phyloP scores from a whole-genome alignment of 176 grass and related monocot species.

The Miscanthus lutarioriparius region DNA sequence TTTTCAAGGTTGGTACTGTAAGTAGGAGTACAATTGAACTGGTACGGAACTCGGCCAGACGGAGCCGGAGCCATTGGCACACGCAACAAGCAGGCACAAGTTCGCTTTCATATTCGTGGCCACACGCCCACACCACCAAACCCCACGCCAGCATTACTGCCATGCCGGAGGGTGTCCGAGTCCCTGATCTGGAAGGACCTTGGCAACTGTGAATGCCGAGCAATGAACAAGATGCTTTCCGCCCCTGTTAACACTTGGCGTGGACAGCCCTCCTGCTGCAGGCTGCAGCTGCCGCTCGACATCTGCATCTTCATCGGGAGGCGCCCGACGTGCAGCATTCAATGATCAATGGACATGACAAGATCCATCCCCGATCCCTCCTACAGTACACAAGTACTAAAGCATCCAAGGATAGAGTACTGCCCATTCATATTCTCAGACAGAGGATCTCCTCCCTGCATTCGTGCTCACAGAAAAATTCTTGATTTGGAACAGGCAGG shows the following conservation, averaged over 20 bases:
- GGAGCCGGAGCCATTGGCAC: too few relatives aligned
- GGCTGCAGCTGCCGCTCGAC: neutral
- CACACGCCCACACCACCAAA: too few relatives aligned
- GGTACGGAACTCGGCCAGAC: too few relatives aligned
- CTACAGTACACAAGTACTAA: neutral
- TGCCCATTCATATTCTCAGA: neutral
- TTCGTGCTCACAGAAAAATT: neutral
- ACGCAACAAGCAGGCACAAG: too few relatives aligned
- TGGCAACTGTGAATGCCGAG: neutral
- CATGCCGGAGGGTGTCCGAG: too few relatives aligned
- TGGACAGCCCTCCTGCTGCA: too few relatives aligned
- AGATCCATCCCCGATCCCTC: neutral
- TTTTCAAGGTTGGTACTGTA: too few relatives aligned
- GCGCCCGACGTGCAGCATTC: constrained; percentile 13
- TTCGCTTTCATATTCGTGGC: too few relatives aligned
- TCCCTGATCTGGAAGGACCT: neutral
- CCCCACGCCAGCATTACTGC: too few relatives aligned
- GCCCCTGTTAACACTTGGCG: neutral
- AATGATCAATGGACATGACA: neutral
- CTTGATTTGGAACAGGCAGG: neutral
- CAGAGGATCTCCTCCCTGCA: neutral
- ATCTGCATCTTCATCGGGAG: neutral
- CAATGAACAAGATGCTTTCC: neutral
- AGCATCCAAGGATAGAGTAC: neutral
- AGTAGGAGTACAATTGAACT: too few relatives aligned